Conservation (phyloP, 495 filamentous ascomycete species). For the Venustampulla echinocandica region DNA sequence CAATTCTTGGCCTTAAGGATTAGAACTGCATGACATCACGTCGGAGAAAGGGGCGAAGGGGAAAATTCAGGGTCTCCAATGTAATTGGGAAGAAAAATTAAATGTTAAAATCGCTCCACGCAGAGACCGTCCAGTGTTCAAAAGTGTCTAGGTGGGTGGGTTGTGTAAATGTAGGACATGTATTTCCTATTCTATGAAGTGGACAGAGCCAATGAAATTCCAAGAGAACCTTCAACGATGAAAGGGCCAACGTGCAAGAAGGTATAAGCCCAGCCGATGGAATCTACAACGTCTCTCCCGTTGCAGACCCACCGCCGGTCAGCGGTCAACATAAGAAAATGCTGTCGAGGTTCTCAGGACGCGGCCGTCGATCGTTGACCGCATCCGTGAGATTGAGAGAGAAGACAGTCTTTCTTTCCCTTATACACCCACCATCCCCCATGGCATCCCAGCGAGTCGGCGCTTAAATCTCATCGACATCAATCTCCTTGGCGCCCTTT, state of each 20-base stretch:
- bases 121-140: too few species aligned
- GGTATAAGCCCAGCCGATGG: constrained; percentile 12
- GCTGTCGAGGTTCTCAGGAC: constrained; percentile 26
- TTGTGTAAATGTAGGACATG: constrained; percentile 6
- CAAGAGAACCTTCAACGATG: constrained; percentile 2
- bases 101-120: background rate
- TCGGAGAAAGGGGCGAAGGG: background rate
- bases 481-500: constrained; percentile 53
- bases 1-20: constrained; percentile 5
- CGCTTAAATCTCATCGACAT: constrained; percentile 65
- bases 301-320: constrained; percentile 19
- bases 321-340: constrained; percentile 14
- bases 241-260: too few species aligned
- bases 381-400: constrained; percentile 44
- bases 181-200: constrained; percentile 18
- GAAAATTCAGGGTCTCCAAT: background rate
- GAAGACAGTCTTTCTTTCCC: constrained; percentile 46
- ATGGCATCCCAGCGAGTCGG: background rate
- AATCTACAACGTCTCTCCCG: constrained; percentile 27
- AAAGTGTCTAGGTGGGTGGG: too few species aligned
- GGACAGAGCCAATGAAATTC: background rate
- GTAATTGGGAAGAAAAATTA: constrained; percentile 6
- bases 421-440: constrained; percentile 6
- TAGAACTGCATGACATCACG: constrained; percentile 4
- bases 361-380: constrained; percentile 8